Evolutionary conservation across 2,329 filamentous ascomycete species (phyloP), one percentile per base, ranked within the genome.

Genomic region (Pseudonectria buxi): DNA sequence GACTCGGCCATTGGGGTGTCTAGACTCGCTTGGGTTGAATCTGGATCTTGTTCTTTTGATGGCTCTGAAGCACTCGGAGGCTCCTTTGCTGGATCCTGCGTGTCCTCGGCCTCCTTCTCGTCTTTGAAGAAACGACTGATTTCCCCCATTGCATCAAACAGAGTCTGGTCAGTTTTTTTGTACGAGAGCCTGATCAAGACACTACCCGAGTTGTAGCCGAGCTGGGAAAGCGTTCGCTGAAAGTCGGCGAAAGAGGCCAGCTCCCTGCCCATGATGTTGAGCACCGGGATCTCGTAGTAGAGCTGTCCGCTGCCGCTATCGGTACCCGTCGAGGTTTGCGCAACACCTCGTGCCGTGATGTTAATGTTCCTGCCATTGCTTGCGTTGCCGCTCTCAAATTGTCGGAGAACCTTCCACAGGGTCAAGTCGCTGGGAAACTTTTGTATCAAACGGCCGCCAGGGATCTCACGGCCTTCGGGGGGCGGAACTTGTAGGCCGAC

Each of bases 341-440:
- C 81, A n/a, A 83, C 71, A 3, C 81, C 87, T 41, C 89, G 73
- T 11, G 81, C 87, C 0, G 92, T 96, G 49, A 98, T 76, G 57
- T 95, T 95, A 46, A 86, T 66, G 36, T 69, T 76, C 35, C 63
- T 69, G 7, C 72, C 72, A 38, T 70, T 69, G 32, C 71, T 78
- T n/a, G 76, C 75, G 15, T 76, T 73, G 24, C 76, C 80, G 44
- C 83, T 83, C 62, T 98, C 92, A 47, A 96, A 94, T 55, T 92
- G 86, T 40, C 92, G 82, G 37, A 98, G 58, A 18, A 96, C 71
- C 48, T 87, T 76, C 92, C 92, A 98, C 61, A 98, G 58, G 13
- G 87, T 86, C 25, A 86, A 86, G 46, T 86, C 83, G 59, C 85
- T 94, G 2, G 89, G 81, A 42, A 96, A 88, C 56, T 92, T 95